Evolutionary conservation across 2,329 filamentous ascomycete genomes (phyloP).

Genomic region (Clathrospora elynae): DNA sequence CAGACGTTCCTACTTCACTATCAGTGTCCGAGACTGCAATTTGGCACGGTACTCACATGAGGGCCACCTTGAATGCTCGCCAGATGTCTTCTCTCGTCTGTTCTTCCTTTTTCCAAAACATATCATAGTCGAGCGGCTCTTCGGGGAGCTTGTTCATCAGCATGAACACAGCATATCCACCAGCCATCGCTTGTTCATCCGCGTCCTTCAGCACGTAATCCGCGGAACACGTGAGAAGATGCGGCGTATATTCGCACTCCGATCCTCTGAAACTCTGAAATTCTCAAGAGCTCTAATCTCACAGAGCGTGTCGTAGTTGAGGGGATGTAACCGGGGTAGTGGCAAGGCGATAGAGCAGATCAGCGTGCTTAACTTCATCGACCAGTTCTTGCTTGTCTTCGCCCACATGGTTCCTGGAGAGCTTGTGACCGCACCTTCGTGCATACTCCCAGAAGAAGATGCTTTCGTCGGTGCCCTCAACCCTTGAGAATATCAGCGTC

Average conservation of each 20-base stretch:
- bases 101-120: slow-evolving; percentile 2
- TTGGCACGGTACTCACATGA: slow-evolving; percentile 10
- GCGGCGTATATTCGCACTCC: slow-evolving; percentile 5
- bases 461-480: background rate
- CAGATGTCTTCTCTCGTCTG: slow-evolving; percentile 11
- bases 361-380: background rate
- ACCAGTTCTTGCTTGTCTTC: background rate
- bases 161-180: slow-evolving; percentile 12
- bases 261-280: background rate
- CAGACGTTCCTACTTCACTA: background rate
- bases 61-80: slow-evolving; percentile 13
- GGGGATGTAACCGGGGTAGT: background rate
- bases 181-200: slow-evolving; percentile 7
- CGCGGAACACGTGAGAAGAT: background rate
- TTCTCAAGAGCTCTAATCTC: slow-evolving; percentile 11
- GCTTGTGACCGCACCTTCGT: background rate
- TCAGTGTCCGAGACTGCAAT: background rate
- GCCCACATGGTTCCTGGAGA: background rate
- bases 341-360: background rate
- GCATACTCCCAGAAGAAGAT: background rate
- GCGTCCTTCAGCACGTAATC: background rate
- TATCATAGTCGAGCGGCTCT: background rate
- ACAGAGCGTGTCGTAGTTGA: background rate
- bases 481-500: background rate
- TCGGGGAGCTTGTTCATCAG: slow-evolving; percentile 20